A percentile compares a stretch with the other conserved stretches of the same genome.
phyloP scores from a whole-genome alignment of 306 rosid species.

The Gastrolobium villosum region DNA sequence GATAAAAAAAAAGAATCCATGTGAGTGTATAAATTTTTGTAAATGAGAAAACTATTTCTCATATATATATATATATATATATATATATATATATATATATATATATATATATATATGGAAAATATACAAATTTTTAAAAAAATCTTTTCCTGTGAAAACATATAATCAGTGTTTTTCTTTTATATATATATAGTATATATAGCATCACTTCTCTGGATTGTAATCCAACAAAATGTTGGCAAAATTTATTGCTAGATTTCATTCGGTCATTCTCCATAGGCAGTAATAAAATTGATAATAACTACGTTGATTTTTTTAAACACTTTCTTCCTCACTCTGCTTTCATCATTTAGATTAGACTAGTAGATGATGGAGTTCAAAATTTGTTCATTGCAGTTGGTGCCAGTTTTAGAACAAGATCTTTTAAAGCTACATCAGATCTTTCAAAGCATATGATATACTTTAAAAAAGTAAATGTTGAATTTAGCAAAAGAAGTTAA shows the following conservation, averaged over 20 bases:
- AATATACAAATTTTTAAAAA: too few species aligned
- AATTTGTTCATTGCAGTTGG: neutral
- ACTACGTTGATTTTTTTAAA: neutral
- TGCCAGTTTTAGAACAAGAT: conserved; percentile 19
- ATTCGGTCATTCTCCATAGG: neutral
- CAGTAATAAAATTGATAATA: neutral
- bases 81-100: too few species aligned
- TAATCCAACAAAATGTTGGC: neutral
- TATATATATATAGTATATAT: too few species aligned
- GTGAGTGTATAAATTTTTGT: too few species aligned
- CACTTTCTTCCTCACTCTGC: neutral
- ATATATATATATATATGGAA: too few species aligned
- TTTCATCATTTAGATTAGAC: conserved; percentile 10
- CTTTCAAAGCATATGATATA: conserved; percentile 1
- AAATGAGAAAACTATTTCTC: too few species aligned
- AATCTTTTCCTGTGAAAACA: too few species aligned
- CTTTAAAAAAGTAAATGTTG: conserved; percentile 10
- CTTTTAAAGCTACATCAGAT: conserved; percentile 5
- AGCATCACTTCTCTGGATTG: neutral
- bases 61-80: too few species aligned
- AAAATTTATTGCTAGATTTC: neutral
- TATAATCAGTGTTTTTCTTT: too few species aligned
- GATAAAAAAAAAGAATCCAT: too few species aligned
- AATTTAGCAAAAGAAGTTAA: neutral
- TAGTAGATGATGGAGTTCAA: neutral